These are phyloP conservation scores for Endoconidiophora laricicola DNA, from an alignment of 2,329 filamentous ascomycete genomes.

Conservation along the genomic window DNA sequence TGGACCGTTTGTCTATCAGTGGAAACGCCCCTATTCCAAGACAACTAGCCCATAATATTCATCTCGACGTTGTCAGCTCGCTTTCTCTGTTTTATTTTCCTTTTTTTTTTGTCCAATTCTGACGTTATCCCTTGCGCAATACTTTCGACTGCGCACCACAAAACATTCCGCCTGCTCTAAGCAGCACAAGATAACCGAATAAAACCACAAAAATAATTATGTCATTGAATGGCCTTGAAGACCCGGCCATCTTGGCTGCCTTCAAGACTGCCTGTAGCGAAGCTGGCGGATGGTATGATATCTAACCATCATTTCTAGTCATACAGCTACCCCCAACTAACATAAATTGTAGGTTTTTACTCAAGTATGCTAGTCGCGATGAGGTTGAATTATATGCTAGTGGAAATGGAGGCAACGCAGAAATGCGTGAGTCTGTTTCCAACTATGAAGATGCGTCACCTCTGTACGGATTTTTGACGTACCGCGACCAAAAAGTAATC, in stretches of 20 bases:
- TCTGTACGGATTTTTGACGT: slow-evolving; percentile 80
- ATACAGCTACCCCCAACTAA: slow-evolving; percentile 2
- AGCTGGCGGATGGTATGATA: slow-evolving; percentile 78
- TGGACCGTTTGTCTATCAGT: too few species aligned
- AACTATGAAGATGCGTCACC: slow-evolving; percentile 72
- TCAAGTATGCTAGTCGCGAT: slow-evolving; percentile 82
- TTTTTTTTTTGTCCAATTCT: slow-evolving; percentile 1
- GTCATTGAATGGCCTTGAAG: slow-evolving; percentile 93
- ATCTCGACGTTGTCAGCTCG: background rate
- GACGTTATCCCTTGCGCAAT: slow-evolving; percentile 7
- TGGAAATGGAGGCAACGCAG: slow-evolving; percentile 67
- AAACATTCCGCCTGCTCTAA: slow-evolving; percentile 2
- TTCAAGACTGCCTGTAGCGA: slow-evolving; percentile 66
- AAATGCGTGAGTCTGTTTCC: slow-evolving; percentile 63
- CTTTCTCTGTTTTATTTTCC: background rate
- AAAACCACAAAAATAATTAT: slow-evolving; percentile 30
- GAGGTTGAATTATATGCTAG: slow-evolving; percentile 62
- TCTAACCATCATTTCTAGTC: background rate
- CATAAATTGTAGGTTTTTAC: slow-evolving; percentile 55
- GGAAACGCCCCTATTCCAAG: background rate
- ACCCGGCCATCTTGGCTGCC: slow-evolving; percentile 63
- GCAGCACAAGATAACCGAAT: background rate
- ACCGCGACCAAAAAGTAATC: slow-evolving; percentile 75
- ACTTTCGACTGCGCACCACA: slow-evolving; percentile 2
- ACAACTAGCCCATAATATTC: background rate